phyloP scores from a whole-genome alignment of 169 alveolate genomes.

The Cryptosporidium viatorum region DNA sequence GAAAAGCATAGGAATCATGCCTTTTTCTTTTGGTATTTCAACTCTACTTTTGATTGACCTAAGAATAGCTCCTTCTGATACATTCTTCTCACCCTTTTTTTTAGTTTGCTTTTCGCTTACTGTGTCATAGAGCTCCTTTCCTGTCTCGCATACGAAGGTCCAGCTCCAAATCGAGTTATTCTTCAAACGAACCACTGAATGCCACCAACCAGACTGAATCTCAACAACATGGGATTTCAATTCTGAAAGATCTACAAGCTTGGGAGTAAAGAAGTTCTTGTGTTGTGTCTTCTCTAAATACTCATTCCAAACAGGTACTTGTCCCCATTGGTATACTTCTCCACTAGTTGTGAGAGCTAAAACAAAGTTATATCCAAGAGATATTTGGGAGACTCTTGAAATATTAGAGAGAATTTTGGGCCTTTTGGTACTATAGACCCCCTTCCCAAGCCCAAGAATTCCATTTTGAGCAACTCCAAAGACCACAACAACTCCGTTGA shows the following conservation, averaged over 20 bases:
- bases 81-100: background rate
- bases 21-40: slow-evolving; percentile 2
- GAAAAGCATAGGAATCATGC: slow-evolving; percentile 30
- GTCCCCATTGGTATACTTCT: slow-evolving; percentile 74
- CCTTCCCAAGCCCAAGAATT: slow-evolving; percentile 66
- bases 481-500: slow-evolving; percentile 39
- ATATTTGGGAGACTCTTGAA: slow-evolving; percentile 41
- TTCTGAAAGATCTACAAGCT: slow-evolving; percentile 7
- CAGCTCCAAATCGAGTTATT: slow-evolving; percentile 44
- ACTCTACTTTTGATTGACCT: slow-evolving; percentile 9
- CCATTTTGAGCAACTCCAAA: slow-evolving; percentile 71
- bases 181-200: slow-evolving; percentile 56
- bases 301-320: slow-evolving; percentile 59
- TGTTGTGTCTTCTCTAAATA: slow-evolving; percentile 18
- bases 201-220: slow-evolving; percentile 75
- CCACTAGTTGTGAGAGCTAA: slow-evolving; percentile 60
- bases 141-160: slow-evolving; percentile 28
- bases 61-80: slow-evolving; percentile 13
- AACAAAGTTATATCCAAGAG: slow-evolving; percentile 60
- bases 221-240: slow-evolving; percentile 38
- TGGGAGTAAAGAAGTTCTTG: slow-evolving; percentile 40
- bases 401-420: slow-evolving; percentile 53
- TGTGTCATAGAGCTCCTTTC: background rate
- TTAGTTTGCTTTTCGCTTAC: background rate
- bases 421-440: slow-evolving; percentile 64